A percentile compares a stretch with the other conserved stretches of the same genome.
Conservation (phyloP, 306 rosid genomes). For the Luffa acutangula region DNA sequence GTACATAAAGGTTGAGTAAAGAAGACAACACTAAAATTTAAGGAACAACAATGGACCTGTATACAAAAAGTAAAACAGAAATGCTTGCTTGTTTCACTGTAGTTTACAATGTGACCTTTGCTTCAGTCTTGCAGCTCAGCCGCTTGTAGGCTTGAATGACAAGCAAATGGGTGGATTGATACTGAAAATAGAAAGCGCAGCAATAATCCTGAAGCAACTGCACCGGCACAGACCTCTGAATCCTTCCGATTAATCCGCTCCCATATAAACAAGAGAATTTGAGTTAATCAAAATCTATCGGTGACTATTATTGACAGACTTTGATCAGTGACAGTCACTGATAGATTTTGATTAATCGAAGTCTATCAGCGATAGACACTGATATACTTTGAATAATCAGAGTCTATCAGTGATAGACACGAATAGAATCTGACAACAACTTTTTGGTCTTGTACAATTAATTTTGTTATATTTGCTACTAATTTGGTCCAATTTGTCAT, state of each 20-base stretch:
- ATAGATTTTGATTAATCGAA: too few relatives aligned
- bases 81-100: background rate
- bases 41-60: background rate
- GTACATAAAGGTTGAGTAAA: background rate
- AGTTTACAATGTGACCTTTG: background rate
- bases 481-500: too few relatives aligned
- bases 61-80: background rate
- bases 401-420: too few relatives aligned
- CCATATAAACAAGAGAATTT: slow-evolving; percentile 72
- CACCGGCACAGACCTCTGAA: slow-evolving; percentile 83
- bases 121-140: slow-evolving; percentile 21
- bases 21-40: background rate
- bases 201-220: slow-evolving; percentile 99
- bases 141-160: slow-evolving; percentile 76
- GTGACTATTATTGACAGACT: too few relatives aligned
- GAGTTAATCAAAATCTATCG: too few relatives aligned
- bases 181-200: slow-evolving; percentile 70
- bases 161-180: slow-evolving; percentile 86
- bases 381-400: too few relatives aligned
- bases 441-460: too few relatives aligned
- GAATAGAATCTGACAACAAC: too few relatives aligned
- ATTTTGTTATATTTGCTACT: too few relatives aligned
- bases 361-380: too few relatives aligned
- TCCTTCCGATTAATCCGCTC: slow-evolving; percentile 59
- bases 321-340: too few relatives aligned